phyloP scores from a whole-genome alignment of 805 yeast species.

The Lipomyces oligophaga region DNA sequence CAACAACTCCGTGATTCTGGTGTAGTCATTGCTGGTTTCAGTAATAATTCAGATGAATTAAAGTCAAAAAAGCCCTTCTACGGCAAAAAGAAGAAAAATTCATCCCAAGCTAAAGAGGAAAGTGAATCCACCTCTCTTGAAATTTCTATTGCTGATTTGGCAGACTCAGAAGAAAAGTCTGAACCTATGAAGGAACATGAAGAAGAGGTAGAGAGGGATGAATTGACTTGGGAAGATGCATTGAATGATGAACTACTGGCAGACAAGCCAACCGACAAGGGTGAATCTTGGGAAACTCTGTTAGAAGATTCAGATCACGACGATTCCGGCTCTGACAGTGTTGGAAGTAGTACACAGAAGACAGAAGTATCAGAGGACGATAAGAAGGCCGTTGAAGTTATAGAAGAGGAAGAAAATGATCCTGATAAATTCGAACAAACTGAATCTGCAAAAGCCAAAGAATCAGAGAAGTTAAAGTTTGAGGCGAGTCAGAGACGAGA shows the following conservation, averaged over 20 bases:
- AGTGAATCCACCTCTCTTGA: slow-evolving; percentile 33
- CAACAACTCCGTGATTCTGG: slow-evolving; percentile 75
- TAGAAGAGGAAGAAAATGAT: slow-evolving; percentile 37
- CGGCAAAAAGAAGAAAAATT: slow-evolving; percentile 53
- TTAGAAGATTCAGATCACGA: slow-evolving; percentile 34
- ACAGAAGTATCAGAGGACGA: slow-evolving; percentile 35
- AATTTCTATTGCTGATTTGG: slow-evolving; percentile 34
- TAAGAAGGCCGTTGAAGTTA: slow-evolving; percentile 30
- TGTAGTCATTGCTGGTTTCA: slow-evolving; percentile 69
- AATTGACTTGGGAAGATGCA: slow-evolving; percentile 39
- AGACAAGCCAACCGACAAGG: slow-evolving; percentile 24
- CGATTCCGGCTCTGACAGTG: slow-evolving; percentile 22
- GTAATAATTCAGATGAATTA: slow-evolving; percentile 34
- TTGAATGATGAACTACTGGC: slow-evolving; percentile 26
- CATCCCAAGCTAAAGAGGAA: slow-evolving; percentile 33
- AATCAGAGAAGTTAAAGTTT: slow-evolving; percentile 37
- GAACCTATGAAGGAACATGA: slow-evolving; percentile 33
- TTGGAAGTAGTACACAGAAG: slow-evolving; percentile 32
- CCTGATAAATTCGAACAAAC: slow-evolving; percentile 34
- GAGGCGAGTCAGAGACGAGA: slow-evolving; percentile 41
- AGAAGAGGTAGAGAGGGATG: slow-evolving; percentile 41
- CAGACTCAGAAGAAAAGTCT: slow-evolving; percentile 6
- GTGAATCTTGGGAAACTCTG: slow-evolving; percentile 30
- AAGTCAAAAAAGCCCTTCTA: slow-evolving; percentile 69
- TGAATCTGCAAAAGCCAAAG: slow-evolving; percentile 18